A percentile compares a stretch with the other conserved stretches of the same genome.
These are phyloP conservation scores for Schwanniomyces pseudopolymorphus DNA, from an alignment of 805 yeast species.

Conservation along the genomic window DNA sequence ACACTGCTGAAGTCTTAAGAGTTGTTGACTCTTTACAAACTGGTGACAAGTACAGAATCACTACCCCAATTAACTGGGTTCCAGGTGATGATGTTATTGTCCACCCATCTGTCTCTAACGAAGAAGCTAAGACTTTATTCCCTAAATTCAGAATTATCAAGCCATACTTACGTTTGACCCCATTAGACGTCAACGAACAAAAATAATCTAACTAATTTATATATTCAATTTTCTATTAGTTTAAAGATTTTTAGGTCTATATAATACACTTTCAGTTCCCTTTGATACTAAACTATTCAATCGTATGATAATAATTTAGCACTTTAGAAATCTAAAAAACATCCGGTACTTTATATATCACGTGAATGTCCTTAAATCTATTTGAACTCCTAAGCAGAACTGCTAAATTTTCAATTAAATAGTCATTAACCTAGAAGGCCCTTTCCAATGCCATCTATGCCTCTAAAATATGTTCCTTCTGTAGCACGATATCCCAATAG, in stretches of 20 bases:
- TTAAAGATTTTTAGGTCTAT: not conserved
- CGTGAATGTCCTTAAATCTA: not conserved
- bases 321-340: no score
- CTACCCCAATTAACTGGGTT: constrained; percentile 91
- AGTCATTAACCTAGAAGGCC: not conserved
- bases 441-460: not conserved
- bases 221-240: not conserved
- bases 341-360: no score
- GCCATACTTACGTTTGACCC: constrained; percentile 79
- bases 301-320: no score
- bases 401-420: not conserved
- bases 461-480: not conserved
- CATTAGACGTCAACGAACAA: constrained; percentile 34
- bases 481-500: not conserved
- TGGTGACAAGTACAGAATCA: constrained; percentile 79
- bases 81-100: constrained; percentile 89
- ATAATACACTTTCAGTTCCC: not conserved
- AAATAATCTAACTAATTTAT: constrained; percentile 6
- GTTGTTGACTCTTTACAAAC: constrained; percentile 85
- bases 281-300: no score
- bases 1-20: constrained; percentile 88
- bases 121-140: constrained; percentile 65
- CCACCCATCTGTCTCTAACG: constrained; percentile 78
- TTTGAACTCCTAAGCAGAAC: not conserved
- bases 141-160: constrained; percentile 84